Percentiles rank a stretch among this genome's conserved stretches.
phyloP scores from a whole-genome alignment of 2,329 filamentous ascomycete species.

The Colletotrichum liriopes region DNA sequence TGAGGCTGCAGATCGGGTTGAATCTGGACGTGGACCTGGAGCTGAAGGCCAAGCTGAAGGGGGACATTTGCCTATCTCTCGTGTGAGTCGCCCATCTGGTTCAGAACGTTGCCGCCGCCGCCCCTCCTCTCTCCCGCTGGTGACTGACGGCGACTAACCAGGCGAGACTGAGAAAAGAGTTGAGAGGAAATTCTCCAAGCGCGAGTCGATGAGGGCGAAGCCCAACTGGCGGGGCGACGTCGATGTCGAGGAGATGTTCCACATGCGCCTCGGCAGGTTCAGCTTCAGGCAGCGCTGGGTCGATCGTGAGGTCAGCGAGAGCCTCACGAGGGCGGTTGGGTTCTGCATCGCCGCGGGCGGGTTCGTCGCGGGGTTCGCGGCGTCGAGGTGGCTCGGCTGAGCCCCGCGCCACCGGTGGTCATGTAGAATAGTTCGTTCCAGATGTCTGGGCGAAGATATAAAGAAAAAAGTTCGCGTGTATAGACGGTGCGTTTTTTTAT shows the following conservation, averaged over 20 bases:
- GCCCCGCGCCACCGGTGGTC: not conserved
- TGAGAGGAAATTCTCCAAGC: slow-evolving; percentile 32
- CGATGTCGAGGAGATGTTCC: slow-evolving; percentile 50
- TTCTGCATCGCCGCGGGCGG: slow-evolving; percentile 45
- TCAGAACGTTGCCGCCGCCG: not conserved
- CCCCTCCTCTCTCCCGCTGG: no score
- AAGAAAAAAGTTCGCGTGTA: not conserved
- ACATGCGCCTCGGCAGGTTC: slow-evolving; percentile 53
- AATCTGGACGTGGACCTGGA: slow-evolving; percentile 85
- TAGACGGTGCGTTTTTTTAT: not conserved
- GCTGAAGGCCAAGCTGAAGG: slow-evolving; percentile 83
- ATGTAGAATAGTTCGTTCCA: not conserved
- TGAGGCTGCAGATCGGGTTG: slow-evolving; percentile 79
- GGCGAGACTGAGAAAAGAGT: slow-evolving; percentile 37
- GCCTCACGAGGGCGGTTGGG: slow-evolving; percentile 46
- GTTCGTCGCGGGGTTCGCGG: slow-evolving; percentile 43
- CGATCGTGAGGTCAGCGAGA: slow-evolving; percentile 48
- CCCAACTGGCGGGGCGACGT: slow-evolving; percentile 30
- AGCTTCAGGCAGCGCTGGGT: slow-evolving; percentile 51
- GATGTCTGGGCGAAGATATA: not conserved
- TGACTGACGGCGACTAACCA: slow-evolving; percentile 20
- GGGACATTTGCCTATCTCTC: slow-evolving; percentile 80
- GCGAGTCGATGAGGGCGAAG: slow-evolving; percentile 29
- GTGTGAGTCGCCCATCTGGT: slow-evolving; percentile 65
- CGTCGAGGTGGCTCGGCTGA: slow-evolving; percentile 32